Conservation (phyloP, 805 yeast genomes). For the Schizosaccharomyces pombe region DNA sequence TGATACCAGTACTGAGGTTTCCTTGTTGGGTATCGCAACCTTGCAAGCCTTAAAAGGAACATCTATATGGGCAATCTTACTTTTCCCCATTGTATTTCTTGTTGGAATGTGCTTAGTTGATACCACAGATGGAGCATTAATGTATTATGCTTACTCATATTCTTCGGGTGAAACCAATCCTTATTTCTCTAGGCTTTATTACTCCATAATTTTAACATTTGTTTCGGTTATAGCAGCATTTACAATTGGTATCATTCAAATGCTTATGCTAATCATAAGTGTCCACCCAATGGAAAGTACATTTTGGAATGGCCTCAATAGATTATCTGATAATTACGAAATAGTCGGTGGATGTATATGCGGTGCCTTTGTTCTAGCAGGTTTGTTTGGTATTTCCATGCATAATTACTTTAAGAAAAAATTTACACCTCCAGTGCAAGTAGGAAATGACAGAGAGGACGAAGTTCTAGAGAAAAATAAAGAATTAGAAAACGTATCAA, state of each 20-base stretch:
- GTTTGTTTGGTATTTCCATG: not conserved
- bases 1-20: not conserved
- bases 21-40: not conserved
- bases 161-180: not conserved
- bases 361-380: not conserved
- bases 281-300: not conserved
- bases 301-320: not conserved
- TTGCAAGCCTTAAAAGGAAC: not conserved
- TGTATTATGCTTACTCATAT: not conserved
- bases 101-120: not conserved
- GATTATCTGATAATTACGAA: not conserved
- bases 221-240: not conserved
- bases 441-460: no score
- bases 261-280: not conserved
- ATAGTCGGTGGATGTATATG: not conserved
- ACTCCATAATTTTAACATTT: not conserved
- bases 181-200: not conserved
- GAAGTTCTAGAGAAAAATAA: no score
- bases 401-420: not conserved
- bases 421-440: no score
- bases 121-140: not conserved
- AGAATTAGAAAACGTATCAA: no score
- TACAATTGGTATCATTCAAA: slow-evolving; percentile 1
- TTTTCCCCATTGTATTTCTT: not conserved
- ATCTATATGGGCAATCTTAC: not conserved